Evolutionary conservation across 2,329 filamentous ascomycete species (phyloP), one percentile per base, ranked within the genome.

Genomic region (Cercospora sp.): DNA sequence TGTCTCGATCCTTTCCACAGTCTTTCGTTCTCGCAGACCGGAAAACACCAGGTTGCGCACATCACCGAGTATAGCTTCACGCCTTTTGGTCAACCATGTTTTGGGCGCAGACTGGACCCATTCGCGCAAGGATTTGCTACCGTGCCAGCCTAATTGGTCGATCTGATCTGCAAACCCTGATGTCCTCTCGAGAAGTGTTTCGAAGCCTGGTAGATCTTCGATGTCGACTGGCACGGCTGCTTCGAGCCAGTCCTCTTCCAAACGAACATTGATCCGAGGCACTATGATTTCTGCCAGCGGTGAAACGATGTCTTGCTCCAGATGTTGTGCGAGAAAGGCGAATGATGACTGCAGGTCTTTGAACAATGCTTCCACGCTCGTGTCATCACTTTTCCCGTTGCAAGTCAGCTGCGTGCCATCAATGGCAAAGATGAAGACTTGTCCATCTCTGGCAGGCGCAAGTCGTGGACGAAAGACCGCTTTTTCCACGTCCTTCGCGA

Each of bases 21-120:
- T 84, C 72, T 88, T 90, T 13, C 89, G 85, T 28, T 84, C 80
- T 8, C 89, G 89, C 45, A 94, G 85, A 8, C 90, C 91, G 62
- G 82, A 82, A 3, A 88, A 85, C 2, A 97, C 84, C 57, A 90
- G 86, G 21, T 81, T 86, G 26, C 95, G 88, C 12, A 96, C 88
- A 37, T 87, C 85, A 69, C 94, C 90, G 26, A 99, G 85, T 0
- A 92, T 89, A 37, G 86, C 88, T 75, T 97, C 93, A 74, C 91
- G 89, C 72, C 93, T 90, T 77, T 93, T 94, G 2, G 87, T 87
- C 13, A 98, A 85, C 95, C 95, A 99, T 28, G 93, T 89, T 66
- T 88, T 88, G 0, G 93, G 91, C 0, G 92, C 91, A 69, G 90
- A 89, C 49, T 89, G 87, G 0, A 92, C 89, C 94, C 95, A 99